Evolutionary conservation across 192 early-diverging fungal genomes (phyloP).

Genomic region (Backusella tarrabulga): DNA sequence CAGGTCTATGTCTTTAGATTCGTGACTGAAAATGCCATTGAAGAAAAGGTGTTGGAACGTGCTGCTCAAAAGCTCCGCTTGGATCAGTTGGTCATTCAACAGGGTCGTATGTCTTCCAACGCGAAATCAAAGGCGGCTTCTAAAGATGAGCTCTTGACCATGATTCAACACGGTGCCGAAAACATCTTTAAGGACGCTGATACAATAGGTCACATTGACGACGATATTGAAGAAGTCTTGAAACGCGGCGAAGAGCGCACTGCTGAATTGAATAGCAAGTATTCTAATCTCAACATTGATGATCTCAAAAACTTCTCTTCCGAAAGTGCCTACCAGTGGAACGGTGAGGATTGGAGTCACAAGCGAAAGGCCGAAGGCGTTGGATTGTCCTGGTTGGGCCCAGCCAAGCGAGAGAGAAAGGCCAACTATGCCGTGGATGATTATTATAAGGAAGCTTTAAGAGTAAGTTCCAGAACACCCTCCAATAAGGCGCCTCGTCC

Average conservation of each 20-base stretch:
- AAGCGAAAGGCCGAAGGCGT: conserved; percentile 60
- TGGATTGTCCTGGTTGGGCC: conserved; percentile 87
- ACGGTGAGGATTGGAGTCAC: conserved; percentile 92
- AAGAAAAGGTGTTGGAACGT: conserved; percentile 95
- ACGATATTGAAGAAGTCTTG: conserved; percentile 86
- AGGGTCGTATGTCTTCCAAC: conserved; percentile 68
- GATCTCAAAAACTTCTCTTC: conserved; percentile 91
- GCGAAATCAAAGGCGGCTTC: conserved; percentile 35
- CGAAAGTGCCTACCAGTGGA: conserved; percentile 89
- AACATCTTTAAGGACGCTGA: conserved; percentile 71
- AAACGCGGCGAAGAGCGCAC: conserved; percentile 86
- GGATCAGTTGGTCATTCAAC: conserved; percentile 99
- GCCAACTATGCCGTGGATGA: conserved; percentile 90
- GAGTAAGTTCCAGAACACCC: conserved; percentile 57
- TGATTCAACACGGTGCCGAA: conserved; percentile 97
- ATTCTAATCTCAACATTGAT: conserved; percentile 86
- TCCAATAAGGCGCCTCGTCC: conserved; percentile 58
- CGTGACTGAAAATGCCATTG: conserved; percentile 95
- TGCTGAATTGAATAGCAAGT: conserved; percentile 84
- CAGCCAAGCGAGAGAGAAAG: conserved; percentile 92
- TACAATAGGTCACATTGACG: conserved; percentile 40
- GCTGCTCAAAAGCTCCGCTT: conserved; percentile 96
- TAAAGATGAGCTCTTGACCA: conserved; percentile 87
- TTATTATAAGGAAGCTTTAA: conserved; percentile 88
- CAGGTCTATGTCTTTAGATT: conserved; percentile 97